Evolutionary conservation across 2,329 filamentous ascomycete species (phyloP).

Genomic region (Aspergillus pseudoterreus): DNA sequence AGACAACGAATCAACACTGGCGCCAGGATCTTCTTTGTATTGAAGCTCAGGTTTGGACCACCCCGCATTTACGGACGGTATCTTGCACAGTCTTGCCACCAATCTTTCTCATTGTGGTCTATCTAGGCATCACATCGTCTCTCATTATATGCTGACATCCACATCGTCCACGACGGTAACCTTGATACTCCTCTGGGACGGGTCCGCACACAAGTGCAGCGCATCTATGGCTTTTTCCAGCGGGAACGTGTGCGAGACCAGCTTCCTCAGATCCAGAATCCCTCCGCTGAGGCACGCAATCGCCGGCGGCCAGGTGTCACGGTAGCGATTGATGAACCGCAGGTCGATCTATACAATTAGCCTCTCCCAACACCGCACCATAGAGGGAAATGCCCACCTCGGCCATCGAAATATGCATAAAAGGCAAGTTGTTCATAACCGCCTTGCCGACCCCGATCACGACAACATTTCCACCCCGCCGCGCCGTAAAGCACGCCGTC

Average conservation of each 20-base stretch:
- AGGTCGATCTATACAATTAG: conserved; percentile 54
- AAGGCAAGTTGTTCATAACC: conserved; percentile 63
- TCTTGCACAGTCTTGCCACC: no score
- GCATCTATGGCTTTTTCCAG: conserved; percentile 61
- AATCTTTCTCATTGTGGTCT: background rate
- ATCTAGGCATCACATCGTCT: conserved; percentile 4
- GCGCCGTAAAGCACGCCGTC: conserved; percentile 55
- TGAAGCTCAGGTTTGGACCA: no score
- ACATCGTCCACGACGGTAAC: conserved; percentile 57
- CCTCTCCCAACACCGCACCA: background rate
- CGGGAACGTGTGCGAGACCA: conserved; percentile 62
- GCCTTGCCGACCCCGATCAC: conserved; percentile 62
- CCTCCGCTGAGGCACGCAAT: conserved; percentile 59
- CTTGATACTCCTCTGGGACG: conserved; percentile 55
- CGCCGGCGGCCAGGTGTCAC: conserved; percentile 65
- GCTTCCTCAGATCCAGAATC: conserved; percentile 58
- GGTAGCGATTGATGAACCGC: conserved; percentile 68
- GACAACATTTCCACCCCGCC: conserved; percentile 59
- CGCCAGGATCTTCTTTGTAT: no score
- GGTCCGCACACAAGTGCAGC: conserved; percentile 51
- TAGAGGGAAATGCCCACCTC: conserved; percentile 36
- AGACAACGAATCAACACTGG: no score
- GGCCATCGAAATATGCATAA: conserved; percentile 62
- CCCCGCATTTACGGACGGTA: no score
- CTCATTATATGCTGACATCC: conserved; percentile 15